phyloP scores from a whole-genome alignment of 164 flowering plant genomes.

The Magnolia officinalis region DNA sequence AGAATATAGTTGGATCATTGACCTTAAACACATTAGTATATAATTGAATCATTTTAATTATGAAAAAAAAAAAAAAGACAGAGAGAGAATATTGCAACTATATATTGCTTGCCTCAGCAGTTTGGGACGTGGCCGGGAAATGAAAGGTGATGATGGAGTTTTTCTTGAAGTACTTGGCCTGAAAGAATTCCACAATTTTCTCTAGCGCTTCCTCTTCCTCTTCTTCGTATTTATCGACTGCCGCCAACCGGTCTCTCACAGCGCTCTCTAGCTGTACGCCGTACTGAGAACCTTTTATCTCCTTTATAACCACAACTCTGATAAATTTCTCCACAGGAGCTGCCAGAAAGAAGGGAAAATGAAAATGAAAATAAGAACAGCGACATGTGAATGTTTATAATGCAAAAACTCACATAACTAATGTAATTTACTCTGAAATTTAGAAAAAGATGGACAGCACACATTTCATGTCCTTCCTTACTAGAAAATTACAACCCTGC shows the following conservation, averaged over 20 bases:
- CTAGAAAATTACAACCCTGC: too few relatives aligned
- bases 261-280: slow-evolving; percentile 82
- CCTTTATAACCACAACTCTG: slow-evolving; percentile 86
- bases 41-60: too few relatives aligned
- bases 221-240: slow-evolving; percentile 76
- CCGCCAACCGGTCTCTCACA: slow-evolving; percentile 83
- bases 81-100: neutral
- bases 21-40: too few relatives aligned
- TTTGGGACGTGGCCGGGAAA: slow-evolving; percentile 42
- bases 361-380: neutral
- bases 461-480: neutral
- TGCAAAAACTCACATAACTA: neutral
- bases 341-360: slow-evolving; percentile 18
- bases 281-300: slow-evolving; percentile 90
- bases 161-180: slow-evolving; percentile 69
- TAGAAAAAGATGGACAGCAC: neutral
- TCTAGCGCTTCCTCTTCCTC: slow-evolving; percentile 83
- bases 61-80: too few relatives aligned
- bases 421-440: too few relatives aligned
- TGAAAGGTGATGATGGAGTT: slow-evolving; percentile 52
- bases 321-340: slow-evolving; percentile 72
- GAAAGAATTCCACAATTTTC: slow-evolving; percentile 66
- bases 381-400: neutral
- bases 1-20: too few relatives aligned
- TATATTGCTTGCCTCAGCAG: slow-evolving; percentile 52